Conservation (phyloP, 805 yeast species). For the Yarrowia keelungensis region DNA sequence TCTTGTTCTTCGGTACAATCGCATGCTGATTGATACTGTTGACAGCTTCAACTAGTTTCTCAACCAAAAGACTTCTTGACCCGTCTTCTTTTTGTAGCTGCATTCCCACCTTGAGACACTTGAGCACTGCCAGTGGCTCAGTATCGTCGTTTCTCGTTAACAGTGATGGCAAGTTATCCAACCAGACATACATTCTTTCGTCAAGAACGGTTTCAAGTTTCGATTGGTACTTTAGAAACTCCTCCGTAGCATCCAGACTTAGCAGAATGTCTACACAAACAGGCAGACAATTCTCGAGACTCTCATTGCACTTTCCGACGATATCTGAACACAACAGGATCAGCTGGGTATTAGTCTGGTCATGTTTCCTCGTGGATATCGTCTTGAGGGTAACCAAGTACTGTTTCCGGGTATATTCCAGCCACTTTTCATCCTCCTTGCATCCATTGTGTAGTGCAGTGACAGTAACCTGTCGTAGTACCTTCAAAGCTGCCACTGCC, state of each 20-base stretch:
- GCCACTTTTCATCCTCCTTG: slow-evolving; percentile 58
- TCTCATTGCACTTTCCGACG: slow-evolving; percentile 25
- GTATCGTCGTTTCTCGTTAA: slow-evolving; percentile 46
- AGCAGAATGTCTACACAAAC: slow-evolving; percentile 19
- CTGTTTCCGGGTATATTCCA: slow-evolving; percentile 61
- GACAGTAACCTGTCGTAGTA: slow-evolving; percentile 42
- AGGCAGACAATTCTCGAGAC: slow-evolving; percentile 10
- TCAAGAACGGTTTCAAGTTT: slow-evolving; percentile 40
- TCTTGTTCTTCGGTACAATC: not conserved
- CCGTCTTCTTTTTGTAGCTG: slow-evolving; percentile 27
- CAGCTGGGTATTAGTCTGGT: slow-evolving; percentile 37
- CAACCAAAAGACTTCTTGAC: slow-evolving; percentile 18
- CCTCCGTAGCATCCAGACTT: slow-evolving; percentile 24
- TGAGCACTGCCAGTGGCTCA: slow-evolving; percentile 39
- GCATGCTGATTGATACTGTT: slow-evolving; percentile 6
- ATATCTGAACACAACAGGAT: slow-evolving; percentile 36
- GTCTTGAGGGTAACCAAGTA: slow-evolving; percentile 54
- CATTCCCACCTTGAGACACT: slow-evolving; percentile 40
- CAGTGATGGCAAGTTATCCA: slow-evolving; percentile 45
- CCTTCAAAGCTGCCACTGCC: slow-evolving; percentile 40
- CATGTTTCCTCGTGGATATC: slow-evolving; percentile 23
- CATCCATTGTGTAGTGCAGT: slow-evolving; percentile 44
- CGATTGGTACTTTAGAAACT: slow-evolving; percentile 17
- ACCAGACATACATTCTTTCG: slow-evolving; percentile 46
- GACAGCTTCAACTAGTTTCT: slow-evolving; percentile 17